phyloP scores from a whole-genome alignment of 2,329 filamentous ascomycete genomes.

The Zymoseptoria ardabiliae region DNA sequence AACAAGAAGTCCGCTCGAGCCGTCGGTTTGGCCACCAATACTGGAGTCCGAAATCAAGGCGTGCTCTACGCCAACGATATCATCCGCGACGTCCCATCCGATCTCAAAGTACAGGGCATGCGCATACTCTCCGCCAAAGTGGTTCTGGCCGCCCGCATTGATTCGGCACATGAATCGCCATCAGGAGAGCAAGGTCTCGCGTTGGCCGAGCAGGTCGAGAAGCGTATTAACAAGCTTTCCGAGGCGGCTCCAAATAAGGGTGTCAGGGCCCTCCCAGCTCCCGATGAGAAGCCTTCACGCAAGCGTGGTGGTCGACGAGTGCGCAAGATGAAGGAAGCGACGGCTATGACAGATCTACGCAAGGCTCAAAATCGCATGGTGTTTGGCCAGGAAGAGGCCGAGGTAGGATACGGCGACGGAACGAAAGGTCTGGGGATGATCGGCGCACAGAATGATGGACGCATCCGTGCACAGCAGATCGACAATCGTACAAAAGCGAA shows the following conservation, averaged over 20 bases:
- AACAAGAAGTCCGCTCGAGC: conserved; percentile 76
- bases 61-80: conserved; percentile 90
- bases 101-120: conserved; percentile 88
- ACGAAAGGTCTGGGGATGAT: conserved; percentile 94
- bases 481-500: conserved; percentile 91
- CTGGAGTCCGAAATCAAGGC: conserved; percentile 82
- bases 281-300: conserved; percentile 87
- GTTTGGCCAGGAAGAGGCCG: conserved; percentile 91
- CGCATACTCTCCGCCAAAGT: conserved; percentile 91
- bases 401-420: conserved; percentile 82
- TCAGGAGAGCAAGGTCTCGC: conserved; percentile 79
- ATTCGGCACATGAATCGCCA: conserved; percentile 71
- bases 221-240: conserved; percentile 84
- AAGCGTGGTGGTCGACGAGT: conserved; percentile 88
- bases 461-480: conserved; percentile 79
- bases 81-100: conserved; percentile 73
- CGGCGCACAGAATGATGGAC: conserved; percentile 78
- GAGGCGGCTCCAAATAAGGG: conserved; percentile 88
- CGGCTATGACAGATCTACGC: conserved; percentile 90
- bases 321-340: conserved; percentile 90
- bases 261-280: conserved; percentile 75
- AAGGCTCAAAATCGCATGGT: conserved; percentile 95
- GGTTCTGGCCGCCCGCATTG: conserved; percentile 84
- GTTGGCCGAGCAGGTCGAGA: conserved; percentile 72
- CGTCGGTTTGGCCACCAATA: conserved; percentile 78